Evolutionary conservation across 2,329 filamentous ascomycete species (phyloP).

Genomic region (Alternaria solani): DNA sequence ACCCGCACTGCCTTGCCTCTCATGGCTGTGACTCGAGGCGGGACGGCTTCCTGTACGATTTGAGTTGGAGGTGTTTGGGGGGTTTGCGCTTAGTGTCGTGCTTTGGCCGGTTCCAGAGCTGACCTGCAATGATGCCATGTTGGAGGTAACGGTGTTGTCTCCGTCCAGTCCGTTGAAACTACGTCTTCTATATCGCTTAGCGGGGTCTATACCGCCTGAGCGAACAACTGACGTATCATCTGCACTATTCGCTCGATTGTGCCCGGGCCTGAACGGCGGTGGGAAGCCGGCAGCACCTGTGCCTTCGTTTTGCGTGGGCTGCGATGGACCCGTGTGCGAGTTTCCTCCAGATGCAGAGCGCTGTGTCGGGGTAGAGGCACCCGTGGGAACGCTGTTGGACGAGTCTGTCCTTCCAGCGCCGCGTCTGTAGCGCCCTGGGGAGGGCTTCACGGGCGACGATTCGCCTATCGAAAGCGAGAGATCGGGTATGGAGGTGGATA

Average conservation of each 20-base stretch:
- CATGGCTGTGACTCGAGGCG: constrained; percentile 46
- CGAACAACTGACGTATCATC: constrained; percentile 75
- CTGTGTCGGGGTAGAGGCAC: constrained; percentile 42
- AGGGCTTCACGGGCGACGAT: constrained; percentile 70
- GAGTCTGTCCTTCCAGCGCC: constrained; percentile 65
- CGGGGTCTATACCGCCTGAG: constrained; percentile 67
- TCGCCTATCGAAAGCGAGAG: constrained; percentile 64
- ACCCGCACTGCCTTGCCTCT: constrained; percentile 50
- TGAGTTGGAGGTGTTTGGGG: constrained; percentile 41
- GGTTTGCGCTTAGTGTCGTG: constrained; percentile 21
- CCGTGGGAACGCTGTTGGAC: constrained; percentile 45
- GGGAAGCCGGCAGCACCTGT: constrained; percentile 53
- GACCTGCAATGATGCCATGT: constrained; percentile 27
- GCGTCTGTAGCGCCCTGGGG: constrained; percentile 85
- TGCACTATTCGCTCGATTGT: constrained; percentile 66
- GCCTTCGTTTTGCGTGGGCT: constrained; percentile 64
- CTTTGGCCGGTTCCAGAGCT: constrained; percentile 18
- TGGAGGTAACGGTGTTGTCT: constrained; percentile 30
- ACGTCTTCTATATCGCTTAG: constrained; percentile 79
- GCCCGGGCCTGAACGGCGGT: constrained; percentile 53
- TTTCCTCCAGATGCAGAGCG: constrained; percentile 48
- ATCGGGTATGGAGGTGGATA: constrained; percentile 62
- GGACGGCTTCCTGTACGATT: constrained; percentile 41
- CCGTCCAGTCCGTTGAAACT: constrained; percentile 75
- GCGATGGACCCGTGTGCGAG: constrained; percentile 60